Base-by-base conservation (phyloP, 2,329 filamentous ascomycete species). In the Leptosphaerulina australis region DNA sequence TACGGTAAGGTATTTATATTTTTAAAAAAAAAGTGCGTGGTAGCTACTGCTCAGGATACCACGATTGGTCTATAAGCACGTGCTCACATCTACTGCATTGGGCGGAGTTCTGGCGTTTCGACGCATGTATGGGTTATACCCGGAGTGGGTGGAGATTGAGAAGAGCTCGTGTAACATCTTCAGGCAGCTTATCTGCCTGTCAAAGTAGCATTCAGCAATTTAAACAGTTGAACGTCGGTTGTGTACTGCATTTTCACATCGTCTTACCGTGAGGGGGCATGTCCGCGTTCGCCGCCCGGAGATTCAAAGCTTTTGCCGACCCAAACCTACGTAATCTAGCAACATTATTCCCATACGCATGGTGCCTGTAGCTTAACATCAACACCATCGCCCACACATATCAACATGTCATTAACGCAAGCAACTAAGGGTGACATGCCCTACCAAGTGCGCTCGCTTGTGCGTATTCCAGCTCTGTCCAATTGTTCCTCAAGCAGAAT, bases 381-480 rank as follows among this genome's bases (percentile, higher is more conserved):
- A 18, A 43, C 54, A 28, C 39, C 44, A 44, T 30, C 38, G 22
- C 22, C 12, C 46, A 56, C 35, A 47, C 37, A 38, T 33, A n/a
- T 33, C 46, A 58, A 50, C 41, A 73, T 73, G 70, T 70, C 70
- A 53, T 60, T 72, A 57, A 35, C 69, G 58, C 65, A 69, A 55
- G 64, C 59, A 52, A 60, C 53, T 21, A 72, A 69, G 66, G 64
- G 63, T 63, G 66, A 72, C 44, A 66, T 70, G 62, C 62, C 70
- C 26, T 72, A 70, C 51, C 70, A 73, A 66, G 71, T 70, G 52
- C 69, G 71, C 53, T 74, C 71, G 22, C 66, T 74, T 34, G 71
- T 74, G 69, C 50, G 71, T 71, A 43, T 14, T 20, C 21, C 18
- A 33, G 17, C 25, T 43, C 25, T 29, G 39, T 39, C 20, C 36